phyloP scores from a whole-genome alignment of 257 asterid genomes.

The Solanum boliviense region DNA sequence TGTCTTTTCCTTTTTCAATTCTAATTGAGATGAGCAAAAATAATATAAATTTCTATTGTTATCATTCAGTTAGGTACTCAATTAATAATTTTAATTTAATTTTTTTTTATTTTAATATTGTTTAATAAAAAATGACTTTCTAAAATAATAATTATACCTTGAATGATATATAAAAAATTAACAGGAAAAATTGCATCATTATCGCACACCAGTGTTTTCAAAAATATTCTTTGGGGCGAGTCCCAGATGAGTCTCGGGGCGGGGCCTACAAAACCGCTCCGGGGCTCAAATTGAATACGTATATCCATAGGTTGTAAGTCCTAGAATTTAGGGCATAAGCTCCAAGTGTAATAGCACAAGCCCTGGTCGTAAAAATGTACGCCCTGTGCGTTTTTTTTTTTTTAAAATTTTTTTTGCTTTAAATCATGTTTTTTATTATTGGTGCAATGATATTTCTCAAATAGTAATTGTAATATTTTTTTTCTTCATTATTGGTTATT shows the following conservation, averaged over 20 bases:
- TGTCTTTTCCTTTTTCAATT: not conserved
- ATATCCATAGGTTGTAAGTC: not conserved
- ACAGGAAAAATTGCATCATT: not conserved
- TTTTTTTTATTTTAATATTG: too few relatives aligned
- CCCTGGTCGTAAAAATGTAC: too few relatives aligned
- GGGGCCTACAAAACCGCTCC: not conserved
- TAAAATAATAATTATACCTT: not conserved
- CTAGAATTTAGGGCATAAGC: not conserved
- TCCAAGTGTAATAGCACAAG: not conserved
- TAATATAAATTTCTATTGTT: not conserved
- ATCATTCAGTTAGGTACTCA: not conserved
- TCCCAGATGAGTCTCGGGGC: not conserved
- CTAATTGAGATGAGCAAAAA: not conserved
- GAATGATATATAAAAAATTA: not conserved
- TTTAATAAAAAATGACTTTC: not conserved
- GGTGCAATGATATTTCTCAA: too few relatives aligned
- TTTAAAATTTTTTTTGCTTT: too few relatives aligned
- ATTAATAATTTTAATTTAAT: not conserved
- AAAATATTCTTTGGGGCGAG: not conserved
- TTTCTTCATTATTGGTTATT: too few relatives aligned
- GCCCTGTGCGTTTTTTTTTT: not conserved
- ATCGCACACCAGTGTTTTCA: not conserved
- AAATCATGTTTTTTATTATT: too few relatives aligned
- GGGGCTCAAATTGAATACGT: too few relatives aligned
- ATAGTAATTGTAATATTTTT: too few relatives aligned